Evolutionary conservation across 768 basidiomycete species (phyloP).

Genomic region (Lactarius trivialis): DNA sequence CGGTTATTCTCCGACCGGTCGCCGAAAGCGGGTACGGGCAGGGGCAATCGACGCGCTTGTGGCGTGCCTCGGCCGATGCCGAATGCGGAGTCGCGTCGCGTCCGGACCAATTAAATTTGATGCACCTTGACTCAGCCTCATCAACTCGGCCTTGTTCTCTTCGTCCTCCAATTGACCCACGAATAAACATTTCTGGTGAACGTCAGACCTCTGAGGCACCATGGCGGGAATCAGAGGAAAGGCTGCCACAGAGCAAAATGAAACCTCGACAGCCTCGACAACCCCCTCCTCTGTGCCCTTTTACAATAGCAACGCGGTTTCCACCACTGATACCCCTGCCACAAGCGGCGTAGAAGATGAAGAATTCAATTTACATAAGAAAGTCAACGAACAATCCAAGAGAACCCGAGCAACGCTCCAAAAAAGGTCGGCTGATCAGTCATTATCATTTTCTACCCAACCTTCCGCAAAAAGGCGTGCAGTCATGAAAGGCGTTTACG

Average conservation of each 20-base stretch:
- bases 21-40: background rate
- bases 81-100: conserved; percentile 3
- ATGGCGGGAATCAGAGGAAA: conserved; percentile 7
- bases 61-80: conserved; percentile 11
- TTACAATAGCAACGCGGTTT: conserved; percentile 18
- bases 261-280: conserved; percentile 9
- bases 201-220: background rate
- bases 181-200: conserved; percentile 10
- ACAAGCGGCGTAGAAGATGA: conserved; percentile 20
- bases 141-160: background rate
- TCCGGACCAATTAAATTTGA: background rate
- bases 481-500: conserved; percentile 18
- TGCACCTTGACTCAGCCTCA: background rate
- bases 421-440: conserved; percentile 30
- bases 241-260: background rate
- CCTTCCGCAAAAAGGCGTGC: conserved; percentile 25
- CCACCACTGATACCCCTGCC: conserved; percentile 12
- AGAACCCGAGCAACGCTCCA: conserved; percentile 7
- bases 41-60: conserved; percentile 14
- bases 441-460: conserved; percentile 21
- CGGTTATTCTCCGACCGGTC: background rate
- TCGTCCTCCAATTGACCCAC: conserved; percentile 1
- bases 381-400: conserved; percentile 21
- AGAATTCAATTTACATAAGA: conserved; percentile 26
- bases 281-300: conserved; percentile 13